phyloP scores from a whole-genome alignment of 805 yeast genomes.

The Barnettozyma californica region DNA sequence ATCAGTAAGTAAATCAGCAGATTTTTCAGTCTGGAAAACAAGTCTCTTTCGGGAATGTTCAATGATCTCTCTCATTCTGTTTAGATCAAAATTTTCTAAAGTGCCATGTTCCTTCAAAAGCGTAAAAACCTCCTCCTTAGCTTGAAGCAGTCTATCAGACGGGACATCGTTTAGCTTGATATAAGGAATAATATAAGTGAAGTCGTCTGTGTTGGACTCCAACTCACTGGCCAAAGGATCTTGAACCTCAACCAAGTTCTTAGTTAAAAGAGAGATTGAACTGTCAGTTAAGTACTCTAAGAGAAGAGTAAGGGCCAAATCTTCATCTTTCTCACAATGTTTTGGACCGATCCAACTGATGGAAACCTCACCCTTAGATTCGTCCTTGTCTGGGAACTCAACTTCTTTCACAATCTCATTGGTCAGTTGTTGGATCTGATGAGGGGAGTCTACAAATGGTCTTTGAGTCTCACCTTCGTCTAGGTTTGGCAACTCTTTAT shows the following conservation, averaged over 20 bases:
- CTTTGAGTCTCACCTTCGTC: constrained; percentile 32
- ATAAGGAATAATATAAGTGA: constrained; percentile 52
- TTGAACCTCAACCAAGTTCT: constrained; percentile 69
- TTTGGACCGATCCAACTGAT: constrained; percentile 83
- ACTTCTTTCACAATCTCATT: constrained; percentile 43
- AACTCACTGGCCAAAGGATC: constrained; percentile 76
- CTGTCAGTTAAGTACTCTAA: constrained; percentile 72
- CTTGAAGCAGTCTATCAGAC: constrained; percentile 48
- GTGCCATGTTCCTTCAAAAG: constrained; percentile 49
- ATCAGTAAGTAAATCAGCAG: constrained; percentile 54
- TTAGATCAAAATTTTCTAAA: constrained; percentile 50
- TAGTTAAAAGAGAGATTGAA: constrained; percentile 70
- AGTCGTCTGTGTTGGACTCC: constrained; percentile 71
- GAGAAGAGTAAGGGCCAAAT: constrained; percentile 66
- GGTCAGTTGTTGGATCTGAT: constrained; percentile 30
- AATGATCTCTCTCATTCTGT: constrained; percentile 61
- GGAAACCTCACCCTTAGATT: constrained; percentile 68
- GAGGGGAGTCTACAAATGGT: constrained; percentile 74
- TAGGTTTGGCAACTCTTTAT: constrained; percentile 44
- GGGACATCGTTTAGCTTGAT: constrained; percentile 70
- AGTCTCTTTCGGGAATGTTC: constrained; percentile 60
- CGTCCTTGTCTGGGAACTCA: constrained; percentile 87
- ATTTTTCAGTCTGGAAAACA: constrained; percentile 56
- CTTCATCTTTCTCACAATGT: constrained; percentile 42
- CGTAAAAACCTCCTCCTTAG: constrained; percentile 45